Percentiles rank a stretch among this genome's conserved stretches.
phyloP scores from a whole-genome alignment of 2,329 filamentous ascomycete genomes.

The Colletotrichum gigasporum region DNA sequence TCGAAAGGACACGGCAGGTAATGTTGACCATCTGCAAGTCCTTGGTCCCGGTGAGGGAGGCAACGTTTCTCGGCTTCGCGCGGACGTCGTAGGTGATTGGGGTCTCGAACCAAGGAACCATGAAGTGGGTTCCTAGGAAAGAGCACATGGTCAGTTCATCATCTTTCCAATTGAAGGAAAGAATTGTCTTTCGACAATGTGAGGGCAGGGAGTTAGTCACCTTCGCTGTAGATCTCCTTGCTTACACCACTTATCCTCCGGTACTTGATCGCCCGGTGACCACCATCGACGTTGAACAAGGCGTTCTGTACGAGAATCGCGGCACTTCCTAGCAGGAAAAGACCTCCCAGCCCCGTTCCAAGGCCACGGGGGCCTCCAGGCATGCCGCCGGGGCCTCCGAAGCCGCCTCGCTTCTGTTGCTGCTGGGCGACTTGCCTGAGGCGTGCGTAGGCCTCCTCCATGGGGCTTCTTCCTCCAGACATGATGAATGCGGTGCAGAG shows the following conservation, averaged over 20 bases:
- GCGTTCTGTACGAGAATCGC: constrained; percentile 66
- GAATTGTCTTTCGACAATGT: neutral
- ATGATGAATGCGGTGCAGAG: neutral
- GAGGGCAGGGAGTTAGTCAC: constrained; percentile 54
- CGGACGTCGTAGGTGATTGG: constrained; percentile 97
- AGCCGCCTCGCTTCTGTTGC: constrained; percentile 49
- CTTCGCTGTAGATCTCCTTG: constrained; percentile 97
- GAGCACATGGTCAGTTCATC: neutral
- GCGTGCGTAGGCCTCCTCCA: constrained; percentile 61
- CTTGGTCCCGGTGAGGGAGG: constrained; percentile 97
- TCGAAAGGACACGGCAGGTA: constrained; percentile 97
- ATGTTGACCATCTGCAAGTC: constrained; percentile 99
- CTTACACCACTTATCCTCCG: constrained; percentile 90
- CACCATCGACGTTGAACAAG: constrained; percentile 90
- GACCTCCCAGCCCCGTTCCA: constrained; percentile 50
- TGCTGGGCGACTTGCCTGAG: constrained; percentile 59
- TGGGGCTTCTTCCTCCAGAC: constrained; percentile 43
- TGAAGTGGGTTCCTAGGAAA: constrained; percentile 82
- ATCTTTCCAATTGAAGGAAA: neutral
- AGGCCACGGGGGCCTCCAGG: constrained; percentile 48
- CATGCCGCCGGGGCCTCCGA: constrained; percentile 47
- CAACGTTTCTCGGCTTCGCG: constrained; percentile 95
- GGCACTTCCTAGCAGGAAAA: constrained; percentile 58
- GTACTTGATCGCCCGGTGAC: constrained; percentile 99
- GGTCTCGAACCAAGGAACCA: constrained; percentile 97